A percentile compares a stretch with the other conserved stretches of the same genome.
Evolutionary conservation across 371 early-diverging fungal species (phyloP).

Genomic region (Mucor circinelloides): DNA sequence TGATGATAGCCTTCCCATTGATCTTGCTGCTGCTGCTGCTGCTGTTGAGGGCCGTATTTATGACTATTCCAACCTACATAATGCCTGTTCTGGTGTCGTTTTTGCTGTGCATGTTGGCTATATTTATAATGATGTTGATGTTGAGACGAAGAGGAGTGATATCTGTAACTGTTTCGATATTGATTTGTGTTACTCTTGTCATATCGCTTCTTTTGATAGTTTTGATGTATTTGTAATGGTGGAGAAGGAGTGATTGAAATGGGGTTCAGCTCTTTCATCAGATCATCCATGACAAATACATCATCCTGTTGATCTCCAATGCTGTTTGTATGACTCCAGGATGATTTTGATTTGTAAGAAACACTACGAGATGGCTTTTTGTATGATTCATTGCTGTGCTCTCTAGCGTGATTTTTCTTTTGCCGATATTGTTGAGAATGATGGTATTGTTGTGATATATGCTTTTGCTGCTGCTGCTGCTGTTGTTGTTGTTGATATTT

Average conservation of each 20-base stretch:
- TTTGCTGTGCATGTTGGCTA: background rate
- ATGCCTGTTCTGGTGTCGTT: background rate
- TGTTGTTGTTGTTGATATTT: background rate
- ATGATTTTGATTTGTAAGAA: background rate
- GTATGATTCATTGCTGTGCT: background rate
- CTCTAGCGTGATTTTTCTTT: slow-evolving; percentile 2
- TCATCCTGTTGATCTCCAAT: slow-evolving; percentile 1
- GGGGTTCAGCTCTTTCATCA: slow-evolving; percentile 7
- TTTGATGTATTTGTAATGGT: background rate
- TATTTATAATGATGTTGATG: background rate
- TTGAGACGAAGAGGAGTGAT: background rate
- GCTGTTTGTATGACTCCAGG: background rate
- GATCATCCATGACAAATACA: slow-evolving; percentile 27
- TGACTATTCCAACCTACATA: background rate
- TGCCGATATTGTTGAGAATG: background rate
- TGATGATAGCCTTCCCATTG: background rate
- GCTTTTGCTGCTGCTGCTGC: background rate
- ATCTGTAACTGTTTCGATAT: background rate
- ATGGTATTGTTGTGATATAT: background rate
- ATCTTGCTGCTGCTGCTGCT: background rate
- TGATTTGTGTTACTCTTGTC: background rate
- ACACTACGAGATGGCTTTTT: background rate
- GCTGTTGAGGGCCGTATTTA: background rate
- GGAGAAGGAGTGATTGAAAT: background rate
- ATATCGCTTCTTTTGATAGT: background rate